Evolutionary conservation across 352 stramenopile species (phyloP).

Genomic region (Phytophthora colocasiae): DNA sequence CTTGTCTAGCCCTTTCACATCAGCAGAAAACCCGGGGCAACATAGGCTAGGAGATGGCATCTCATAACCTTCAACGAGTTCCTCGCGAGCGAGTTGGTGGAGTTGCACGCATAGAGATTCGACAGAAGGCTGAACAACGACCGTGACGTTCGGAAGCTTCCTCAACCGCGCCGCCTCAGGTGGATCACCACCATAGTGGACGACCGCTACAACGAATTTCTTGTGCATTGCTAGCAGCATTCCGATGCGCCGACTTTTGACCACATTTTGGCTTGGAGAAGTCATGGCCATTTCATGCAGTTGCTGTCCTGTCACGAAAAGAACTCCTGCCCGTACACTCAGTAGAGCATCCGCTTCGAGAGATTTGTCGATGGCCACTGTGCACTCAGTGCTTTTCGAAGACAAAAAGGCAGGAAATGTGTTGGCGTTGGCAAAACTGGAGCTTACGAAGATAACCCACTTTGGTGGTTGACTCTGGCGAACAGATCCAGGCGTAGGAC

Average conservation of each 20-base stretch:
- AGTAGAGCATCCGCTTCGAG: constrained; percentile 60
- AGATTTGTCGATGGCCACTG: constrained; percentile 46
- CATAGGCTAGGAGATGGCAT: constrained; percentile 35
- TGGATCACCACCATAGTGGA: constrained; percentile 21
- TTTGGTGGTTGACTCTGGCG: constrained; percentile 11
- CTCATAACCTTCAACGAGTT: constrained; percentile 47
- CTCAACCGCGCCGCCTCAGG: constrained; percentile 31
- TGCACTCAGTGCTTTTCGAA: constrained; percentile 15
- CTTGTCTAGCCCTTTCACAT: constrained; percentile 39
- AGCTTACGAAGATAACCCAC: constrained; percentile 41
- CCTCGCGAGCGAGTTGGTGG: constrained; percentile 38
- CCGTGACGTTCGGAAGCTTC: constrained; percentile 35
- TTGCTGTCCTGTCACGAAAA: constrained; percentile 33
- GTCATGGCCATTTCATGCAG: constrained; percentile 29
- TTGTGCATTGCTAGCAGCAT: constrained; percentile 57
- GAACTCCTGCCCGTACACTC: constrained; percentile 44
- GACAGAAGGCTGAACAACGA: constrained; percentile 27
- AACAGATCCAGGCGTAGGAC: constrained; percentile 3
- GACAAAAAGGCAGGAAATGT: constrained; percentile 34
- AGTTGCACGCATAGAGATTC: constrained; percentile 33
- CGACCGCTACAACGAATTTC: constrained; percentile 53
- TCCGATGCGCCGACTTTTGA: constrained; percentile 38
- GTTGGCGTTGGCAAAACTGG: constrained; percentile 37
- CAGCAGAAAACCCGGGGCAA: constrained; percentile 10
- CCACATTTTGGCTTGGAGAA: constrained; percentile 30